These are phyloP conservation scores for Aspergillus sp. DNA, from an alignment of 2,329 filamentous ascomycete species.

Conservation along the genomic window DNA sequence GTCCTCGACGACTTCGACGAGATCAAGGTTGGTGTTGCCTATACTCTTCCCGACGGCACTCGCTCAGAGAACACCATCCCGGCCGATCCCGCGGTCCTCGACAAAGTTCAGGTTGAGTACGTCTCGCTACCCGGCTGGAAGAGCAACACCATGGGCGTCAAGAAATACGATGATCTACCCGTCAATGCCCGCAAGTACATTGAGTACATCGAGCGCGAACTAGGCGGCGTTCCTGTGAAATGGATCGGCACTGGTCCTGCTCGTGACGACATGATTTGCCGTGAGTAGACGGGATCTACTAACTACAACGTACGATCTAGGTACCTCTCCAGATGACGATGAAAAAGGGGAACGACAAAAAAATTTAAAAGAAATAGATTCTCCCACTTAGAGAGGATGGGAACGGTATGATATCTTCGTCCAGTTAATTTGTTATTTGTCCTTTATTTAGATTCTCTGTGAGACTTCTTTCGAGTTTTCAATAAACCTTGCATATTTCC, in stretches of 20 bases:
- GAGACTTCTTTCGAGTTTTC: neutral
- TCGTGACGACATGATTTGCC: constrained; percentile 62
- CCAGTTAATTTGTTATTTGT: constrained; percentile 4
- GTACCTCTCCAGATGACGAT: neutral
- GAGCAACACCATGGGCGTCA: constrained; percentile 57
- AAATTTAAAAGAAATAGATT: neutral
- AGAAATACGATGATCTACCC: constrained; percentile 58
- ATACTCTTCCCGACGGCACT: constrained; percentile 52
- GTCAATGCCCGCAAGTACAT: constrained; percentile 60
- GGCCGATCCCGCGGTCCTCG: constrained; percentile 53
- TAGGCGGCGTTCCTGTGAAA: constrained; percentile 58
- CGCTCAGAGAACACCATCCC: constrained; percentile 57
- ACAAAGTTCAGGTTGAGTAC: constrained; percentile 58
- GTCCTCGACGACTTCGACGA: constrained; percentile 64
- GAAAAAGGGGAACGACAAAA: neutral
- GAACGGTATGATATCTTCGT: neutral
- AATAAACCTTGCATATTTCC: constrained; percentile 7
- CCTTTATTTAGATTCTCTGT: constrained; percentile 4
- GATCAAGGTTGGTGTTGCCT: constrained; percentile 61
- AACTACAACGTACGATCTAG: neutral
- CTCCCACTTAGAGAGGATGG: neutral
- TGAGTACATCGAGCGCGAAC: constrained; percentile 59
- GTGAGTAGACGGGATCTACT: constrained; percentile 24
- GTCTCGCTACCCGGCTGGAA: constrained; percentile 63
- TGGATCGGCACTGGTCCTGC: constrained; percentile 65